phyloP scores from a whole-genome alignment of 768 basidiomycete genomes.

The Gautieria morchelliformis region DNA sequence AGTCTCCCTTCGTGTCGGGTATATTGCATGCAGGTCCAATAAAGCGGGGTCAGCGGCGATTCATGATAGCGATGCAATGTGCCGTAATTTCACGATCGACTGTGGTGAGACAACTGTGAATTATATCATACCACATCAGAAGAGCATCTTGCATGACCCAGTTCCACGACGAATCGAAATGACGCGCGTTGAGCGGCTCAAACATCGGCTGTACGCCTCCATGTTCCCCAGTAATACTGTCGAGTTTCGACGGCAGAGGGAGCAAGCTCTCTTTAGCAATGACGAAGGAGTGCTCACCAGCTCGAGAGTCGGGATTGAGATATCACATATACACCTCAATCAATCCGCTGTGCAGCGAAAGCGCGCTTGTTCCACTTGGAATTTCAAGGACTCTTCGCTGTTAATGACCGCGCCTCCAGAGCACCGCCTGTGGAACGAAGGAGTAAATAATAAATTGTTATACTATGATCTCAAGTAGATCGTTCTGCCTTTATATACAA shows the following conservation, averaged over 20 bases:
- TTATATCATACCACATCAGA: constrained; percentile 97
- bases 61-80: constrained; percentile 94
- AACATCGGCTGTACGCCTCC: constrained; percentile 95
- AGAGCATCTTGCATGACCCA: constrained; percentile 98
- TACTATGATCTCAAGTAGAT: no score
- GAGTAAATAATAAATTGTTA: no score
- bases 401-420: constrained; percentile 84
- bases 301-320: constrained; percentile 85
- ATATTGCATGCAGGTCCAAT: constrained; percentile 91
- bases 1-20: constrained; percentile 76
- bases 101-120: constrained; percentile 87
- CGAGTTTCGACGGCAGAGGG: constrained; percentile 75
- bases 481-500: no score
- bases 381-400: constrained; percentile 96
- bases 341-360: constrained; percentile 87
- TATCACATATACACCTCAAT: constrained; percentile 97
- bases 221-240: constrained; percentile 84
- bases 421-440: no score
- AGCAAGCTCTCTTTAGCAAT: constrained; percentile 66
- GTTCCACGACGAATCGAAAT: constrained; percentile 99
- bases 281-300: constrained; percentile 85
- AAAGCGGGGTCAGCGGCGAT: constrained; percentile 92
- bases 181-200: constrained; percentile 91
- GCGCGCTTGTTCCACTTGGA: constrained; percentile 89
- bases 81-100: constrained; percentile 96